Evolutionary conservation across 306 rosid species (phyloP).

Genomic region (Argentina anserina): DNA sequence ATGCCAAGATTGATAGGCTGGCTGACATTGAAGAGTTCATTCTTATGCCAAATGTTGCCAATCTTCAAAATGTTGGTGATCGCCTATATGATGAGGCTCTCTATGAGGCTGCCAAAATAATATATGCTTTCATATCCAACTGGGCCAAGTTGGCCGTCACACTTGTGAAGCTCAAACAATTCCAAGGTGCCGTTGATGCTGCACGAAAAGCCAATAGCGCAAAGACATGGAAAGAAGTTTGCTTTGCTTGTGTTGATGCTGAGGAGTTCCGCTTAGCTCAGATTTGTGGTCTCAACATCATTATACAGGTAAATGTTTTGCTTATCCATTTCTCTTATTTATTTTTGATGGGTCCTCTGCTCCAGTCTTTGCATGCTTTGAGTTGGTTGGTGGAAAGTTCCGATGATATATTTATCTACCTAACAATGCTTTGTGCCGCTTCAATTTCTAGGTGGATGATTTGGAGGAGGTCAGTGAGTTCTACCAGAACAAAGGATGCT

Average conservation of each 20-base stretch:
- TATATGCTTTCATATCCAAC: constrained; percentile 88
- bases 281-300: constrained; percentile 97
- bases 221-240: constrained; percentile 99
- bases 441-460: constrained; percentile 80
- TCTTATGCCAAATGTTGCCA: constrained; percentile 98
- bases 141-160: constrained; percentile 98
- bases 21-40: constrained; percentile 95
- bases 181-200: constrained; percentile 99
- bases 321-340: background rate
- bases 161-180: constrained; percentile 88
- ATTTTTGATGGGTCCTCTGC: constrained; percentile 1
- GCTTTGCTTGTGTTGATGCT: constrained; percentile 98
- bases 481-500: constrained; percentile 98
- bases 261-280: constrained; percentile 99
- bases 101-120: constrained; percentile 96
- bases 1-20: constrained; percentile 94
- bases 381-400: constrained; percentile 13
- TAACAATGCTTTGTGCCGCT: constrained; percentile 9
- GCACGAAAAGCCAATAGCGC: constrained; percentile 99
- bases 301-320: constrained; percentile 64
- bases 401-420: background rate
- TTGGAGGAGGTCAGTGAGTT: constrained; percentile 98
- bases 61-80: constrained; percentile 95
- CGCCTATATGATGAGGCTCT: constrained; percentile 90
- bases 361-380: background rate